Evolutionary conservation across 2,329 filamentous ascomycete species (phyloP), one percentile per base, ranked within the genome.

Genomic region (Aspergillus quadrilineatus): DNA sequence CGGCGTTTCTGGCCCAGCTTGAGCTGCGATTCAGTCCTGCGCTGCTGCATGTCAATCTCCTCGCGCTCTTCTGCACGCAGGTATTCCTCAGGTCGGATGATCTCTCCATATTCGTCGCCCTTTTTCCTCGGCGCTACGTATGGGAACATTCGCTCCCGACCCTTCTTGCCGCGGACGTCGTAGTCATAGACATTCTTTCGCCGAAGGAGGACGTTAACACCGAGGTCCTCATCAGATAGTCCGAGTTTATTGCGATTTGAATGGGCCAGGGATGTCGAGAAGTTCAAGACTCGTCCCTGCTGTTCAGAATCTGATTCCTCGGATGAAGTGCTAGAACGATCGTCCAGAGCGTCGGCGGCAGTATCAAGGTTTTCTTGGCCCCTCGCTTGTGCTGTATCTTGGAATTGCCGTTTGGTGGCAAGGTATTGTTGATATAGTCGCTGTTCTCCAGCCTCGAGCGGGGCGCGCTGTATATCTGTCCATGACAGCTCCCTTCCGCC

Each of bases 31-130:
- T 78, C 79, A 14, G 75, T 67, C 34, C 82, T 79, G 36, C 79
- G 79, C 55, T 84, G 77, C 50, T 87, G 84, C 10, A 84, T 85
- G 41, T 90, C 88, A 15, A 85, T 81, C 56, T 88, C 85, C 63
- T 96, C 91, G 56, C 91, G 87, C 74, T 97, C 94, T 69, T 99
- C 94, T 0, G 92, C 93, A 56, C 92, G 85, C 1, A 97, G 82
- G 69, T 93, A 99, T 62, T 99, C 94, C 71, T 97, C 94, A 0
- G 93, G 90, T 53, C 92, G 86, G 64, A 99, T 97, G 14, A 95
- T 77, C 62, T 99, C 94, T 57, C 94, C 94, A 74, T 94, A 99
- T 62, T 97, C 93, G 69, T 97, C 94, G 30, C 83, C 85, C 50
- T 91, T 86, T 70, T 86, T 89, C 66, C 90, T 82, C 50, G 91